Conservation (phyloP, 2,329 filamentous ascomycete species). For the Xylaria sp. region DNA sequence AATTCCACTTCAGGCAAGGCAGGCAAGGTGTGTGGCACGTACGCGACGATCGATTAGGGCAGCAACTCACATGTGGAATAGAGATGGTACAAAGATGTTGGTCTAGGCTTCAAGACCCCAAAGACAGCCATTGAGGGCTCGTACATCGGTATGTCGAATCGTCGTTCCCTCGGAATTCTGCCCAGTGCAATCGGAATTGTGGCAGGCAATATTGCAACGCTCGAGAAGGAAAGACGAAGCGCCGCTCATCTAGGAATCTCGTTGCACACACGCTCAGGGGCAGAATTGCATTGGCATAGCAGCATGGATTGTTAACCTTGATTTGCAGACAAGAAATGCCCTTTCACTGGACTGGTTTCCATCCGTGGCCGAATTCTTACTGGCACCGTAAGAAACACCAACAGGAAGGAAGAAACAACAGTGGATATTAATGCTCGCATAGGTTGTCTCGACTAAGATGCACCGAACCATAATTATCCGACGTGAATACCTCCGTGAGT, state of each 20-base stretch:
- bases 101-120: conserved; percentile 98
- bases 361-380: conserved; percentile 99
- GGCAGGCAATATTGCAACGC: not conserved
- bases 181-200: not conserved
- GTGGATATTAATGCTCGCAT: too few relatives aligned
- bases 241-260: not conserved
- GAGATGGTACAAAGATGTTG: conserved; percentile 96
- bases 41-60: conserved; percentile 25
- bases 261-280: conserved; percentile 3
- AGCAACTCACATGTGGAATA: conserved; percentile 35
- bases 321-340: conserved; percentile 98
- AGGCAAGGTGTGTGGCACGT: conserved; percentile 78
- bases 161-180: conserved; percentile 6
- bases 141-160: conserved; percentile 90
- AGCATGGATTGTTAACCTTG: conserved; percentile 21
- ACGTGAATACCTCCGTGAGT: conserved; percentile 92
- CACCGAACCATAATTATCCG: conserved; percentile 99
- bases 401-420: too few relatives aligned
- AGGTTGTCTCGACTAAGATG: conserved; percentile 98
- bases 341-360: conserved; percentile 98
- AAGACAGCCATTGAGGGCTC: conserved; percentile 98
- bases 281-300: not conserved
- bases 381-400: conserved; percentile 71
- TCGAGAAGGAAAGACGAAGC: not conserved
- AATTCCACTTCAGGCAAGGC: conserved; percentile 27